Percentiles rank a stretch among this genome's conserved stretches.
These are phyloP conservation scores for Chernovozyma sophiae-reginae DNA, from an alignment of 1,139 yeast genomes.

Conservation along the genomic window DNA sequence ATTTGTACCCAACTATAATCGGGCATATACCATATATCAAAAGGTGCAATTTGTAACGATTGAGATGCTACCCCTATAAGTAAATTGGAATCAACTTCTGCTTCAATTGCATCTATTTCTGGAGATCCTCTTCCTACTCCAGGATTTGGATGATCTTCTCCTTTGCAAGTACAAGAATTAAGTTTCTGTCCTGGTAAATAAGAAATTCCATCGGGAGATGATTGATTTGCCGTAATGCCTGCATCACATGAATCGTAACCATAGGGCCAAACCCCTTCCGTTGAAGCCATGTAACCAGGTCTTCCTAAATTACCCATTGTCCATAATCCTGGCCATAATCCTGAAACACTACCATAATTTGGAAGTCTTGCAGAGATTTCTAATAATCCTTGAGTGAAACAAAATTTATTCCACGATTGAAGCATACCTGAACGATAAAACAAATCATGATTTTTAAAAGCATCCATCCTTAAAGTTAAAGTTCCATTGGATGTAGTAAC, in stretches of 20 bases:
- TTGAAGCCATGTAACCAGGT: constrained; percentile 73
- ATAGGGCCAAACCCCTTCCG: constrained; percentile 90
- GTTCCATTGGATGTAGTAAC: constrained; percentile 65
- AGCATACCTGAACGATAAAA: constrained; percentile 82
- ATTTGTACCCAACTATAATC: constrained; percentile 70
- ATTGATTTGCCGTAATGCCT: constrained; percentile 87
- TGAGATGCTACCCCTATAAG: constrained; percentile 72
- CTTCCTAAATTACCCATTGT: constrained; percentile 81
- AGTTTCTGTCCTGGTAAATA: constrained; percentile 75
- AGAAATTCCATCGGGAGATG: constrained; percentile 75
- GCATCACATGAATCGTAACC: constrained; percentile 80
- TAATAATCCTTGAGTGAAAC: constrained; percentile 72
- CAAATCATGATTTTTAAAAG: constrained; percentile 64
- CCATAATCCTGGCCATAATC: constrained; percentile 93
- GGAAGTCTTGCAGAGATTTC: constrained; percentile 73
- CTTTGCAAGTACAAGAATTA: constrained; percentile 65
- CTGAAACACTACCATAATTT: constrained; percentile 62
- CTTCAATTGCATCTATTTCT: constrained; percentile 83
- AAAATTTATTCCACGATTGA: constrained; percentile 79
- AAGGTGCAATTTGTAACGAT: constrained; percentile 79
- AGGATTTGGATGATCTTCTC: constrained; percentile 73
- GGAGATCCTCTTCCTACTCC: constrained; percentile 89
- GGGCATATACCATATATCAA: constrained; percentile 82
- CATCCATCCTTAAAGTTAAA: constrained; percentile 64
- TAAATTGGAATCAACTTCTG: constrained; percentile 48